These are phyloP conservation scores for Colletotrichum falcatum DNA, from an alignment of 2,329 filamentous ascomycete species.

Conservation along the genomic window DNA sequence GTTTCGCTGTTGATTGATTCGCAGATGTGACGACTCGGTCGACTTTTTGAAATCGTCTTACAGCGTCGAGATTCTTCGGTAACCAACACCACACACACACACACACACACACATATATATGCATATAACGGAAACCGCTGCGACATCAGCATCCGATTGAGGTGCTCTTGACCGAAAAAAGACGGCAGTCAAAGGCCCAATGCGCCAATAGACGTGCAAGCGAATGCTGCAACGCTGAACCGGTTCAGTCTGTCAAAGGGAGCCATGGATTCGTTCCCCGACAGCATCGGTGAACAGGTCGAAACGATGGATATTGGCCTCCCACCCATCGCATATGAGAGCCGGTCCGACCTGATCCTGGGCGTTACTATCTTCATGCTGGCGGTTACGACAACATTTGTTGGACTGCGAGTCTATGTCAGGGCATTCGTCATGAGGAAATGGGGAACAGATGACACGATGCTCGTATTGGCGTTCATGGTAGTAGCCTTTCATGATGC, in stretches of 20 bases:
- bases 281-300: background rate
- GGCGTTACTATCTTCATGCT: slow-evolving; percentile 2
- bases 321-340: background rate
- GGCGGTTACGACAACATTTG: background rate
- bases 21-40: background rate
- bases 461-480: slow-evolving; percentile 13
- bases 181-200: background rate
- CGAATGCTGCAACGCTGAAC: slow-evolving; percentile 21
- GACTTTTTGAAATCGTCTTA: no score
- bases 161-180: background rate
- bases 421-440: slow-evolving; percentile 44
- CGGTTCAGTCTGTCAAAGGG: background rate
- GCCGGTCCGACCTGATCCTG: slow-evolving; percentile 13
- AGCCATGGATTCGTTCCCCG: slow-evolving; percentile 1
- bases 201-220: background rate
- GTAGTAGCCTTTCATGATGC: slow-evolving; percentile 37
- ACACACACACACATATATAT: no score
- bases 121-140: no score
- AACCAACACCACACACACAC: no score
- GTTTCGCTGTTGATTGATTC: background rate
- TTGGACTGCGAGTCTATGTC: slow-evolving; percentile 42
- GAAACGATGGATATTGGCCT: background rate
- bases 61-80: background rate
- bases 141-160: no score
- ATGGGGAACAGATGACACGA: slow-evolving; percentile 45